These are phyloP conservation scores for Oryza meridionalis DNA, from an alignment of 176 grass and related monocot genomes.

Conservation along the genomic window DNA sequence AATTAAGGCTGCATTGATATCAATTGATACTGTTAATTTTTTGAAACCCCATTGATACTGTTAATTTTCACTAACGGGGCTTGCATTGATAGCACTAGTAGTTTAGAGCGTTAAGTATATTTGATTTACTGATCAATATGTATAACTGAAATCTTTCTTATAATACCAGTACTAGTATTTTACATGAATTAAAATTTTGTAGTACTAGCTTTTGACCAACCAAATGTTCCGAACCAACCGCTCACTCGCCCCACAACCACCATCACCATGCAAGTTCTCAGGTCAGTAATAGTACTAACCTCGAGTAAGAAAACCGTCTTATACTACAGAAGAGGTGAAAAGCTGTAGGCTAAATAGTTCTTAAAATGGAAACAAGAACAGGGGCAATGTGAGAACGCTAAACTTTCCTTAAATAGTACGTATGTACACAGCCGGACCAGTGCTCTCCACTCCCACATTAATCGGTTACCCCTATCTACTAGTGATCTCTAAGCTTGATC, in stretches of 20 bases:
- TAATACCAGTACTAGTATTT: too few species aligned
- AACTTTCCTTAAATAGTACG: conserved; percentile 37
- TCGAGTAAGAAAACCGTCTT: neutral
- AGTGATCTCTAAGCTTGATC: conserved; percentile 4
- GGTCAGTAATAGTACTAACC: too few species aligned
- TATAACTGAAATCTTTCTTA: too few species aligned
- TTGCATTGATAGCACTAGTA: too few species aligned
- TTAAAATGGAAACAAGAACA: neutral
- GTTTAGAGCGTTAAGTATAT: neutral
- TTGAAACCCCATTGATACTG: neutral
- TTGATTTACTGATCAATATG: neutral
- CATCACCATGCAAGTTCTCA: too few species aligned
- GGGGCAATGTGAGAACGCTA: neutral
- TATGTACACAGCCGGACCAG: conserved; percentile 41
- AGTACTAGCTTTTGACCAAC: neutral
- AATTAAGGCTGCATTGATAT: neutral
- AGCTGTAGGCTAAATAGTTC: neutral
- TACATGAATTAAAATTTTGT: too few species aligned
- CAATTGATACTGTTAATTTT: neutral
- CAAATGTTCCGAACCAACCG: neutral
- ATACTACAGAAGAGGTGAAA: neutral
- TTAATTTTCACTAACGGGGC: too few species aligned
- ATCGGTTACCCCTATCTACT: neutral
- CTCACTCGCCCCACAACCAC: neutral
- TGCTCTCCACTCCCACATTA: neutral